Evolutionary conservation across 2,329 filamentous ascomycete genomes (phyloP).

Genomic region (Eutypella sp.): DNA sequence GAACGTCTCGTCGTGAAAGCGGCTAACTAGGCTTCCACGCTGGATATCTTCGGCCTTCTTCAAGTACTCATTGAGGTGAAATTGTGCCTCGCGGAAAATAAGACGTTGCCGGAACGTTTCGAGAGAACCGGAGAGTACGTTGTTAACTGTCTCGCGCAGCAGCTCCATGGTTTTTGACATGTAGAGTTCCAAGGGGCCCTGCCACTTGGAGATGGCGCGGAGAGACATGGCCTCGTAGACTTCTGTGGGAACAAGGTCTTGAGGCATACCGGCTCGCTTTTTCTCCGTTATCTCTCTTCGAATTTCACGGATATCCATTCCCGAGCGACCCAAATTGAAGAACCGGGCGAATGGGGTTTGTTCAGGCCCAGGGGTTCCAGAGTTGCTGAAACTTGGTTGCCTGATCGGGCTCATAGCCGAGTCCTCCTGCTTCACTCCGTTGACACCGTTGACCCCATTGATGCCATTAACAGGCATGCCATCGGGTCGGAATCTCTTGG

Average conservation of each 20-base stretch:
- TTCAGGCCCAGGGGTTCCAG: slow-evolving; percentile 7
- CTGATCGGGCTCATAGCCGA: slow-evolving; percentile 20
- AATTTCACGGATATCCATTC: slow-evolving; percentile 46
- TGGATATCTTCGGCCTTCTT: too few species aligned
- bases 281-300: slow-evolving; percentile 49
- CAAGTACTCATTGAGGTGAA: slow-evolving; percentile 32
- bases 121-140: slow-evolving; percentile 44
- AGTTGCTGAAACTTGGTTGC: slow-evolving; percentile 22
- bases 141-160: slow-evolving; percentile 40
- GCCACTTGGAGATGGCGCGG: slow-evolving; percentile 56
- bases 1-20: slow-evolving; percentile 48
- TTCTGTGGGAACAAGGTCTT: slow-evolving; percentile 50
- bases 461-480: background rate
- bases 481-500: slow-evolving; percentile 21
- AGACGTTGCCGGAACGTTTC: slow-evolving; percentile 40
- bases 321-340: slow-evolving; percentile 32
- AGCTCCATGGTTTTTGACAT: slow-evolving; percentile 42
- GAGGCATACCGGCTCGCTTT: slow-evolving; percentile 51
- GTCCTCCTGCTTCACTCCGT: slow-evolving; percentile 35
- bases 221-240: slow-evolving; percentile 56
- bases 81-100: slow-evolving; percentile 44
- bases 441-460: too few species aligned
- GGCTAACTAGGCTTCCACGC: slow-evolving; percentile 33
- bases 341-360: slow-evolving; percentile 33
- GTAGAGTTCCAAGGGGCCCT: slow-evolving; percentile 44